Evolutionary conservation across 495 filamentous ascomycete genomes (phyloP), one percentile per base, ranked within the genome.

Genomic region (Saxispiralis lemnorum): DNA sequence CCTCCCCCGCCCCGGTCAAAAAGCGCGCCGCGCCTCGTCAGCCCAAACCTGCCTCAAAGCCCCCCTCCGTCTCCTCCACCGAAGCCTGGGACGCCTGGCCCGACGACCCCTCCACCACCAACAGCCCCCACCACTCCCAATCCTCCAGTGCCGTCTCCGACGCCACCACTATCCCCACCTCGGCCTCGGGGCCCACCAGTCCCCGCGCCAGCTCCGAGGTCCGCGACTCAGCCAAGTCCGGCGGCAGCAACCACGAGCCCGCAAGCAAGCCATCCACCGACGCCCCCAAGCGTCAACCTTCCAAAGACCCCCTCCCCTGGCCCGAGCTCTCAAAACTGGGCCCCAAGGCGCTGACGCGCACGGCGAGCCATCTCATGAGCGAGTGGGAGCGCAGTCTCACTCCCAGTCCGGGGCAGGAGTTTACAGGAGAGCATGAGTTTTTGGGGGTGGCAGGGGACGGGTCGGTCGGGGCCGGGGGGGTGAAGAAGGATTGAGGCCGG

Each of bases 311-410:
- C 24, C 71, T 85, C 35, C 75, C 74, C 18, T 82, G 79, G 67
- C 75, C 75, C 18, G 67, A 68, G 11, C 65, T 83, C 20, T 72
- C 70, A 42, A 73, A 75, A 38, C 58, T 83, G 33, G 69, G 73
- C 9, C 78, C 81, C 0, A 70, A 67, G 38, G 80, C 79, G 46
- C 65, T 86, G 45, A 76, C 72, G 48, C 69, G 66, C 9, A 78
- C 78, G n/a, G 78, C 80, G 2, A 72, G 71, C 17, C 74, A 75
- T 41, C 63, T 83, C 44, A 84, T 87, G 73, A 76, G 69, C 39
- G 81, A 87, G 51, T 86, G 80, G 81, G 83, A 89, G 57, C 69
- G 61, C 58, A 49, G 35, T 48, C 38, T 63, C 7, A 62, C 58
- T 18, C 60, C 58, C 1, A 42, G 30, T 34, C 46, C 46, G 17